Evolutionary conservation across 2,329 filamentous ascomycete genomes (phyloP).

Genomic region (Pseudogymnoascus sp.): DNA sequence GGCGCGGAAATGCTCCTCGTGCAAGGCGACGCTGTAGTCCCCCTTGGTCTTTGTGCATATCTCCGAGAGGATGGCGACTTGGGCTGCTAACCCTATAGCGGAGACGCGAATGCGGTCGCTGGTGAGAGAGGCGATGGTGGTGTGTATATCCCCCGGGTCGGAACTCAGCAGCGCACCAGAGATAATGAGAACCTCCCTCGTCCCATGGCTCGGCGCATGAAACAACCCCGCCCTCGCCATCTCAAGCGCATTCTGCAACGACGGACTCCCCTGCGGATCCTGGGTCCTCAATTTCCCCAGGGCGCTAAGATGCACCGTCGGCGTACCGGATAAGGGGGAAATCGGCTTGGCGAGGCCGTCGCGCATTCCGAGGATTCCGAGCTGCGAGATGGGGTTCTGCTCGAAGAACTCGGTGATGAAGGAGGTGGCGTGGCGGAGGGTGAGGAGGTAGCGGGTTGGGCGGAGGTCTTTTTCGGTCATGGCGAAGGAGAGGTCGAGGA

Average conservation of each 20-base stretch:
- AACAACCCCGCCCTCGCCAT: constrained; percentile 90
- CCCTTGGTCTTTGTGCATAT: constrained; percentile 85
- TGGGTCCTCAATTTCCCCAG: constrained; percentile 57
- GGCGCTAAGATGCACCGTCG: constrained; percentile 74
- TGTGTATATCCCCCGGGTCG: constrained; percentile 91
- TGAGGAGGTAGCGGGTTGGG: constrained; percentile 76
- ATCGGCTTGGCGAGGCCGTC: constrained; percentile 82
- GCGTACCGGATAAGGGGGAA: constrained; percentile 86
- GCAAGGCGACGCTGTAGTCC: constrained; percentile 78
- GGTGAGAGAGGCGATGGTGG: constrained; percentile 72
- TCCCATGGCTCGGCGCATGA: constrained; percentile 87
- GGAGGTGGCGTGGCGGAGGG: constrained; percentile 71
- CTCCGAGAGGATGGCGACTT: constrained; percentile 86
- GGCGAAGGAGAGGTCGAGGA: constrained; percentile 84
- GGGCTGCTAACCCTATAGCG: constrained; percentile 82
- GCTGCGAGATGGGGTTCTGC: constrained; percentile 95
- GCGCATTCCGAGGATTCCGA: constrained; percentile 86
- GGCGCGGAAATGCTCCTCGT: constrained; percentile 81
- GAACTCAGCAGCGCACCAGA: constrained; percentile 85
- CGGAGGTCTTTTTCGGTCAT: constrained; percentile 95
- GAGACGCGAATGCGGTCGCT: constrained; percentile 78
- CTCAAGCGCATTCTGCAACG: constrained; percentile 88
- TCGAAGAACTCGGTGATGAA: constrained; percentile 96
- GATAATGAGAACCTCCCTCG: constrained; percentile 82
- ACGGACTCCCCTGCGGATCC: constrained; percentile 66